Conservation (phyloP, 2,329 filamentous ascomycete genomes). For the Ilyonectria mors-panacis region DNA sequence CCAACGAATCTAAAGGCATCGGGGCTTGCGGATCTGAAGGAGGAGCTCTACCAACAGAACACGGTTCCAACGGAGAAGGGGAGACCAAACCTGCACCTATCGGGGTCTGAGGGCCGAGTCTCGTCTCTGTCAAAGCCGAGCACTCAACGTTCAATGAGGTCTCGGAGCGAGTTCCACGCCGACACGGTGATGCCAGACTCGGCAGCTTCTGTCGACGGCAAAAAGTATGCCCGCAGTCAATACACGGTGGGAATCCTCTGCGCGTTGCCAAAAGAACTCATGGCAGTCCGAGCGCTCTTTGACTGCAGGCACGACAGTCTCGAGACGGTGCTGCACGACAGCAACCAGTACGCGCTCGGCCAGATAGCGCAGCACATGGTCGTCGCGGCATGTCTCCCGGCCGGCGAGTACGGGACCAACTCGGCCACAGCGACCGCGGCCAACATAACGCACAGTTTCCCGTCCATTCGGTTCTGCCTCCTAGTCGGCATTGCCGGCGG, state of each 20-base stretch:
- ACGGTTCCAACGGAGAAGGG: too few species aligned
- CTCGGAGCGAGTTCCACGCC: not conserved
- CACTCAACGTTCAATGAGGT: not conserved
- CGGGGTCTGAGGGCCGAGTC: too few species aligned
- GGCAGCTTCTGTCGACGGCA: not conserved
- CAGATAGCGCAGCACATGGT: conserved; percentile 23
- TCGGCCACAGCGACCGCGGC: conserved; percentile 9
- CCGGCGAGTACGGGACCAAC: conserved; percentile 26
- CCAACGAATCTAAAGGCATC: too few species aligned
- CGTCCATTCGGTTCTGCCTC: too few species aligned
- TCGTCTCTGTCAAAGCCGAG: too few species aligned
- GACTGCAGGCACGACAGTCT: conserved; percentile 7
- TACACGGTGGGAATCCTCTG: conserved; percentile 35
- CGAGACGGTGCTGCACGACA: conserved; percentile 3
- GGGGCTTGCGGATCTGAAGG: too few species aligned
- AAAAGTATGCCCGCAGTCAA: not conserved
- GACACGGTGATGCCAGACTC: not conserved
- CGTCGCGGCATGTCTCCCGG: conserved; percentile 30
- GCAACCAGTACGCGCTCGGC: conserved; percentile 29
- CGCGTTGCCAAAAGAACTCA: conserved; percentile 25
- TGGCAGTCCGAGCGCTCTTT: conserved; percentile 24
- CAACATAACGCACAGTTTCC: not conserved
- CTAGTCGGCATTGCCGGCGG: too few species aligned
- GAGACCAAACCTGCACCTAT: too few species aligned
- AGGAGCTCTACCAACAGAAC: too few species aligned